A percentile compares a stretch with the other conserved stretches of the same genome.
phyloP scores from a whole-genome alignment of 331 rosid genomes.

The Telfairia occidentalis region DNA sequence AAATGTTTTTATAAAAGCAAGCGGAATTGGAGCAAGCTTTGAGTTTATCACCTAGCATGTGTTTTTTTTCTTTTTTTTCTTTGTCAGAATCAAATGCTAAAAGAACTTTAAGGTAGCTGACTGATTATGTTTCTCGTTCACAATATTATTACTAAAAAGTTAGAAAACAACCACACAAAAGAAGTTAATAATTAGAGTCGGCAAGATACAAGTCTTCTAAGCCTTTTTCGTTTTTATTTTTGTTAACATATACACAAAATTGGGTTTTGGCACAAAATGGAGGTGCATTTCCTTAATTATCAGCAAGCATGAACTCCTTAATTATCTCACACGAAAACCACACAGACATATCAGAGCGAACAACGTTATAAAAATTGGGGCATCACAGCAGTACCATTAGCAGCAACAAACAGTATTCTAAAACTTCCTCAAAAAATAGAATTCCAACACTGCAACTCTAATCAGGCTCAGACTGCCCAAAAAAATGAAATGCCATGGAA shows the following conservation, averaged over 20 bases:
- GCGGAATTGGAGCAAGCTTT: background rate
- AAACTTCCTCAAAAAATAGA: background rate
- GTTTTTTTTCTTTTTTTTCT: background rate
- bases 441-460: background rate
- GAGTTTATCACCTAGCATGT: background rate
- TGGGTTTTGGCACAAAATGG: background rate
- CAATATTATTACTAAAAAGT: background rate
- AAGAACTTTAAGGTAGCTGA: background rate
- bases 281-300: background rate
- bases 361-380: background rate
- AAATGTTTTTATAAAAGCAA: background rate
- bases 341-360: background rate
- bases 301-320: background rate
- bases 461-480: background rate
- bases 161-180: background rate
- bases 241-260: background rate
- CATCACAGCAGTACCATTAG: background rate
- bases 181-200: background rate
- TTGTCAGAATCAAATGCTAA: background rate
- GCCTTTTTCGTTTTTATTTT: background rate
- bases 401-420: background rate
- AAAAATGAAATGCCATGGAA: background rate
- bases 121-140: background rate
- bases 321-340: slow-evolving; percentile 4
- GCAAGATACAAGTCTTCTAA: background rate